Conservation (phyloP, 768 basidiomycete species). For the Kwoniella bestiolae region DNA sequence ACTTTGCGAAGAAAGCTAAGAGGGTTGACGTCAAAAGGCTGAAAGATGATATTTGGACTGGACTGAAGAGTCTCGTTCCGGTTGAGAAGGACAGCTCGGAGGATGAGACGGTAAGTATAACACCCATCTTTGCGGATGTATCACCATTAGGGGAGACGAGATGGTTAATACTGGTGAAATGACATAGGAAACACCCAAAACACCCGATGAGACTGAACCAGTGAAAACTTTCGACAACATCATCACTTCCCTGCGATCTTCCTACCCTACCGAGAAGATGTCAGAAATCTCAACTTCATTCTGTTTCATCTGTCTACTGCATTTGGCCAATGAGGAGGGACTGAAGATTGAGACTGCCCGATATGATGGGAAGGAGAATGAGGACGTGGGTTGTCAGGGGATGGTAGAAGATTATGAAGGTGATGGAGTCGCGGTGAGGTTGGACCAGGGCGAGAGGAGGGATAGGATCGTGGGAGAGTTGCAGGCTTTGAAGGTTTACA, state of each 20-base stretch:
- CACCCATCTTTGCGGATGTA: not conserved
- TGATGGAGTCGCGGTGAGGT: slow-evolving; percentile 19
- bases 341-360: slow-evolving; percentile 69
- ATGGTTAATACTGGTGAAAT: not conserved
- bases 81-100: slow-evolving; percentile 55
- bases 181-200: slow-evolving; percentile 37
- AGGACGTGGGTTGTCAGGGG: slow-evolving; percentile 50
- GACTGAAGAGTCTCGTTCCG: slow-evolving; percentile 73
- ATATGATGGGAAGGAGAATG: slow-evolving; percentile 49
- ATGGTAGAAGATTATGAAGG: slow-evolving; percentile 28
- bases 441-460: slow-evolving; percentile 42
- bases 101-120: slow-evolving; percentile 40
- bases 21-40: slow-evolving; percentile 93
- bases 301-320: slow-evolving; percentile 97
- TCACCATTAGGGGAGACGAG: not conserved
- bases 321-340: slow-evolving; percentile 95
- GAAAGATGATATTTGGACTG: slow-evolving; percentile 98
- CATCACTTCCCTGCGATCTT: slow-evolving; percentile 75
- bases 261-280: slow-evolving; percentile 92
- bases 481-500: slow-evolving; percentile 54
- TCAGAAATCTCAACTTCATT: slow-evolving; percentile 98
- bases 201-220: slow-evolving; percentile 31
- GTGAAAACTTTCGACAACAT: slow-evolving; percentile 63
- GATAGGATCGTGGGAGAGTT: slow-evolving; percentile 54
- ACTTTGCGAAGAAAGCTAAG: slow-evolving; percentile 93